Evolutionary conservation across 164 flowering plant genomes (phyloP), one percentile per base, ranked within the genome.

Genomic region (Taxillus chinensis): DNA sequence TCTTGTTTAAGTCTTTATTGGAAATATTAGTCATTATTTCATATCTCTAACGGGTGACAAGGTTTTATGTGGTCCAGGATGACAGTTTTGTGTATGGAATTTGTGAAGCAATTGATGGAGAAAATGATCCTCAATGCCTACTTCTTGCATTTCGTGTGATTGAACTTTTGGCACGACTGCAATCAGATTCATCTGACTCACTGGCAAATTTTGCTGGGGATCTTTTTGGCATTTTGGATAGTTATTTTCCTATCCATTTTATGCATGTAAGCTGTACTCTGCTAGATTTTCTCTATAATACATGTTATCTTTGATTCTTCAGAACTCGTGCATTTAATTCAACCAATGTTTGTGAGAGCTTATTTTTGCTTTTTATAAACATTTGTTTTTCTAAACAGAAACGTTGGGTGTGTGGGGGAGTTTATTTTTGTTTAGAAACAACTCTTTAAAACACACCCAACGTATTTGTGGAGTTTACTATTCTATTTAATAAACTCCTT

Each of bases 181-280:
- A 79, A 76, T 88, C 91, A 61, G 89, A 82, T 75, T 80, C 90
- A 14, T 71, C 68, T 67, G 90, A 86, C 42, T 78, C 86, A 45
- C 63, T 88, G 45, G 82, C 83, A 61, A 74, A 65, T 70, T 74
- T 59, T 81, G 83, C 89, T 14, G 82, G 67, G 63, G 95, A 86
- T 14, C 75, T 89, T 69, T 90, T 87, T 73, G 93, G 83, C 5
- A 73, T 84, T 64, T 67, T 93, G 75, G 81, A 90, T 9, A 68
- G 86, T 68, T 93, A 93, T 76, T 93, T 90, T 68, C 99, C 99
- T 39, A 78, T 93, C 67, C 96, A 90, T 80, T 93, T 84, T 71
- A 93, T 97, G 51, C 99, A 90, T 81, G 99, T 93, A 80, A 82
- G 95, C 57, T 61, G 27, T 27, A 27, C 27, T 27, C 27, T 27